Evolutionary conservation across 306 rosid species (phyloP).

Genomic region (Clitoria ternatea): DNA sequence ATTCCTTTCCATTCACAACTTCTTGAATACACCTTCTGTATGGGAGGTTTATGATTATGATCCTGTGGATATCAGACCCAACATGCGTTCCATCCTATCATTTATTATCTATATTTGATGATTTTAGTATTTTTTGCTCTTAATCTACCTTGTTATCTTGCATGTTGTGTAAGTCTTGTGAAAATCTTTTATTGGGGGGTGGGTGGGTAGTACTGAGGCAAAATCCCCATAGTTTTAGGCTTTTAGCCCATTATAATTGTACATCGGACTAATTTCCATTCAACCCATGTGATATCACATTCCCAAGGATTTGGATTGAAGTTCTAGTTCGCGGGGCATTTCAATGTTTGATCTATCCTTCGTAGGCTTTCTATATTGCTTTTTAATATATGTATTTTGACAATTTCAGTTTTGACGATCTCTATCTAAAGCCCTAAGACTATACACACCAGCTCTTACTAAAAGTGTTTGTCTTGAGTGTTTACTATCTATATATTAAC

Average conservation of each 20-base stretch:
- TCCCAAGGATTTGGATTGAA: not conserved
- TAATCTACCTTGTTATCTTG: not conserved
- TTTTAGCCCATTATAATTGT: not conserved
- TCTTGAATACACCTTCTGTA: no score
- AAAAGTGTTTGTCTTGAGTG: not conserved
- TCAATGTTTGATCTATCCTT: not conserved
- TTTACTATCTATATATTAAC: not conserved
- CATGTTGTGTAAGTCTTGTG: not conserved
- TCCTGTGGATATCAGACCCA: no score
- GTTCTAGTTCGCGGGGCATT: not conserved
- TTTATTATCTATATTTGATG: not conserved
- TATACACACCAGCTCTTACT: not conserved
- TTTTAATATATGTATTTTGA: not conserved
- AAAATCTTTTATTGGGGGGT: not conserved
- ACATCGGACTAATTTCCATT: not conserved
- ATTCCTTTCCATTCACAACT: no score
- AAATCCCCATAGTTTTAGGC: not conserved
- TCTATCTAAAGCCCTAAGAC: not conserved
- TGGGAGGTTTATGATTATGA: no score
- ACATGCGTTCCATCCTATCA: not conserved
- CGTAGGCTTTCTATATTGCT: not conserved
- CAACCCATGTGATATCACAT: not conserved
- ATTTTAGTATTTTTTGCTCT: not conserved
- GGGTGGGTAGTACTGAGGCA: not conserved
- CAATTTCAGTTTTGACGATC: not conserved